A percentile compares a stretch with the other conserved stretches of the same genome.
These are phyloP conservation scores for Pyrenophora tritici-repentis DNA, from an alignment of 2,329 filamentous ascomycete species.

Conservation along the genomic window DNA sequence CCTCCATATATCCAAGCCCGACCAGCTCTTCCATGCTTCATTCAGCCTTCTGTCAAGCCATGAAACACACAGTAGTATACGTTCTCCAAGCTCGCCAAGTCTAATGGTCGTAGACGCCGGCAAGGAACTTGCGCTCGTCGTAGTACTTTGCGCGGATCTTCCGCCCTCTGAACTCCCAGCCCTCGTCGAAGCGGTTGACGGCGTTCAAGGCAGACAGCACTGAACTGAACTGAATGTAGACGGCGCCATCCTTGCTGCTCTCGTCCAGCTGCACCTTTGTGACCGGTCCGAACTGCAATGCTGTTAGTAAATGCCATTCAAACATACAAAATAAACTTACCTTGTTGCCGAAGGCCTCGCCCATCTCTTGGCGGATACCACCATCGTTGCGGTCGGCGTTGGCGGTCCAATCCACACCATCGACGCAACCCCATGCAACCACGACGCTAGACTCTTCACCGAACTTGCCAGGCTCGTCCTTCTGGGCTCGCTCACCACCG, in stretches of 20 bases:
- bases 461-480: slow-evolving; percentile 44
- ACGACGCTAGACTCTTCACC: slow-evolving; percentile 78
- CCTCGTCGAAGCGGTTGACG: slow-evolving; percentile 85
- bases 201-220: slow-evolving; percentile 82
- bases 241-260: slow-evolving; percentile 65
- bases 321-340: slow-evolving; percentile 42
- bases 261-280: slow-evolving; percentile 72
- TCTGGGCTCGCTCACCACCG: slow-evolving; percentile 63
- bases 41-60: too few relatives aligned
- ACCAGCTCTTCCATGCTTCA: too few relatives aligned
- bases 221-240: slow-evolving; percentile 93
- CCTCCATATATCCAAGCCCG: too few relatives aligned
- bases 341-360: slow-evolving; percentile 87
- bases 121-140: slow-evolving; percentile 79
- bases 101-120: slow-evolving; percentile 42
- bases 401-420: slow-evolving; percentile 78
- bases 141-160: slow-evolving; percentile 82
- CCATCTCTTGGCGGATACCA: slow-evolving; percentile 87
- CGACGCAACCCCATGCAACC: slow-evolving; percentile 81
- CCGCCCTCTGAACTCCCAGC: slow-evolving; percentile 93
- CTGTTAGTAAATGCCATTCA: background rate
- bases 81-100: too few relatives aligned
- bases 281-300: slow-evolving; percentile 74
- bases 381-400: slow-evolving; percentile 69
- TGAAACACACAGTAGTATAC: too few relatives aligned